Conservation (phyloP, 202 grass and related monocot species). For the Musa balbisiana region DNA sequence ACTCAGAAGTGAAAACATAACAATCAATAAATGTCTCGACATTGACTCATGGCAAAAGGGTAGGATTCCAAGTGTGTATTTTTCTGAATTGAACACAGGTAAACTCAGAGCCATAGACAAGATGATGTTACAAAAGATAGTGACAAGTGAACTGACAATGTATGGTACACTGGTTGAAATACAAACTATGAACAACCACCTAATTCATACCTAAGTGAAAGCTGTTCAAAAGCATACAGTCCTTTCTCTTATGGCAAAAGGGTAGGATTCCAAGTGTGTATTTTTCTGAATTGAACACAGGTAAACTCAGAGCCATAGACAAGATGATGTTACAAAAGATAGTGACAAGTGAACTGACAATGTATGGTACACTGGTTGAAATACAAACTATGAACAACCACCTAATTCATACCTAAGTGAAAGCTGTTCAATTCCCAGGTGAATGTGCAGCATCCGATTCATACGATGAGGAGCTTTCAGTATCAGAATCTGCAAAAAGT, state of each 20-base stretch:
- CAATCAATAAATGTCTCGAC: no score
- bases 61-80: no score
- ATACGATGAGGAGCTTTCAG: conserved; percentile 85
- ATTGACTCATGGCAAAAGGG: no score
- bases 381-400: background rate
- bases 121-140: background rate
- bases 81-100: background rate
- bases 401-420: background rate
- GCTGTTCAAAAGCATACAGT: no score
- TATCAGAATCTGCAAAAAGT: conserved; percentile 62
- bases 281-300: background rate
- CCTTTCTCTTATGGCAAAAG: no score
- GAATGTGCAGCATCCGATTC: conserved; percentile 47
- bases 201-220: background rate
- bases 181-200: background rate
- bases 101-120: background rate
- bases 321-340: background rate
- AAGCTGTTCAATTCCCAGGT: background rate
- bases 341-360: background rate
- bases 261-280: no score
- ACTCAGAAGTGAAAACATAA: no score
- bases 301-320: background rate
- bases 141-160: background rate
- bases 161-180: background rate
- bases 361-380: background rate